These are phyloP conservation scores for Plasmodium vivax DNA, from an alignment of 169 alveolate genomes.

Conservation along the genomic window DNA sequence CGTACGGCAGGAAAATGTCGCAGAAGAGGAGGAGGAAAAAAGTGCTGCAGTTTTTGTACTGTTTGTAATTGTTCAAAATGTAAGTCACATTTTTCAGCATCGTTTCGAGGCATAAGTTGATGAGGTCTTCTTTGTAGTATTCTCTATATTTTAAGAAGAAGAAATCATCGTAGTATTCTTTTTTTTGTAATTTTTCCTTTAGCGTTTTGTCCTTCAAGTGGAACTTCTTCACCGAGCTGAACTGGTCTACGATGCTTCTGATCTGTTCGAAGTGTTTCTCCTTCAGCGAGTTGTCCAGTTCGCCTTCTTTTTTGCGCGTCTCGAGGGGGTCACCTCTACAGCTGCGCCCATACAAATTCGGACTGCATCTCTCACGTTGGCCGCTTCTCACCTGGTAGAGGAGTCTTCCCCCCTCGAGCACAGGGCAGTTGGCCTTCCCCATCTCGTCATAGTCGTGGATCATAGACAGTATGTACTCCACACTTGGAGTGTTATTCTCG, in stretches of 20 bases:
- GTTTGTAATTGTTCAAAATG: conserved; percentile 67
- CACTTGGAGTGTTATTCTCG: conserved; percentile 8
- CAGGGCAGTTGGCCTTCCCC: background rate
- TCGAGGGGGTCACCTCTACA: background rate
- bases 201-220: conserved; percentile 15
- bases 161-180: conserved; percentile 63
- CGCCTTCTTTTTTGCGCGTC: background rate
- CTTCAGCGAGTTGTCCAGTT: background rate
- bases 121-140: conserved; percentile 68
- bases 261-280: conserved; percentile 22
- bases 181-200: conserved; percentile 36
- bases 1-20: conserved; percentile 61
- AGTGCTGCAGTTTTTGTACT: conserved; percentile 55
- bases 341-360: background rate
- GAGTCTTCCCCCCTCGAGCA: background rate
- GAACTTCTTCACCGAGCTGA: conserved; percentile 9
- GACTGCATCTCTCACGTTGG: background rate
- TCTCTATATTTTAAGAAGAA: conserved; percentile 58
- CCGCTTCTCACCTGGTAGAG: background rate
- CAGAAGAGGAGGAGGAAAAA: conserved; percentile 56
- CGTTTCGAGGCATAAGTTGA: conserved; percentile 56
- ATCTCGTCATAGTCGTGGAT: conserved; percentile 24
- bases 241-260: conserved; percentile 41
- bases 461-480: conserved; percentile 61
- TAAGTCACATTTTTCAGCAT: conserved; percentile 47